Evolutionary conservation across 306 rosid genomes (phyloP), one percentile per base, ranked within the genome.

Genomic region (Coriaria nepalensis): DNA sequence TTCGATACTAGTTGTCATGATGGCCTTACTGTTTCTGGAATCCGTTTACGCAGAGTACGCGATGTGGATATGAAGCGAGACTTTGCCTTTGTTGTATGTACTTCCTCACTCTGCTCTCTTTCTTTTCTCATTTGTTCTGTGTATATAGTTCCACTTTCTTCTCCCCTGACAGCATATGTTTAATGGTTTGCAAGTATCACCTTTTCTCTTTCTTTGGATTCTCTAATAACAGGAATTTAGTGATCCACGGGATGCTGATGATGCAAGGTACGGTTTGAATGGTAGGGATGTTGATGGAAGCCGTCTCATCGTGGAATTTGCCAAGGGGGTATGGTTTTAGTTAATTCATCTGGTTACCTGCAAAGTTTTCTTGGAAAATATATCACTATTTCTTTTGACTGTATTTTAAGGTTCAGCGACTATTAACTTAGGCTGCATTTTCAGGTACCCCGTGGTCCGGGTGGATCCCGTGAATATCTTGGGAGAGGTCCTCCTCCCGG

Each of bases 11-110:
- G 73, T 67, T 20, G 53, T 68, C 70, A 57, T 72, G 78, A 72
- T 72, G 71, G 74, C 74, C 78, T 73, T 73, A 73, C 71, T 73
- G 55, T 73, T 73, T 73, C 34, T 73, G 78, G 74, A 68, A 50
- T 67, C 71, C 55, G 53, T 73, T 73, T 73, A 54, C 70, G 65
- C 79, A 73, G 75, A 73, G 73, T 73, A 64, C 75, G 69, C 11
- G 79, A 73, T 69, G 79, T 73, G 79, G 75, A 73, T 65, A 68
- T 73, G 75, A 73, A 73, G 79, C 71, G 68, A 33, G 79, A 73
- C 64, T 73, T 53, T 46, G 75, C 79, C 51, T 73, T 73, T 57
- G 69, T 73, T 68, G 79, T 73, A 73, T 67, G 78, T 67, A 9
- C 4, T 13, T 56, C 52, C 52, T 36, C 33, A 32, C 55, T 11